Evolutionary conservation across 2,329 filamentous ascomycete genomes (phyloP).

Genomic region (Monilinia polystroma): DNA sequence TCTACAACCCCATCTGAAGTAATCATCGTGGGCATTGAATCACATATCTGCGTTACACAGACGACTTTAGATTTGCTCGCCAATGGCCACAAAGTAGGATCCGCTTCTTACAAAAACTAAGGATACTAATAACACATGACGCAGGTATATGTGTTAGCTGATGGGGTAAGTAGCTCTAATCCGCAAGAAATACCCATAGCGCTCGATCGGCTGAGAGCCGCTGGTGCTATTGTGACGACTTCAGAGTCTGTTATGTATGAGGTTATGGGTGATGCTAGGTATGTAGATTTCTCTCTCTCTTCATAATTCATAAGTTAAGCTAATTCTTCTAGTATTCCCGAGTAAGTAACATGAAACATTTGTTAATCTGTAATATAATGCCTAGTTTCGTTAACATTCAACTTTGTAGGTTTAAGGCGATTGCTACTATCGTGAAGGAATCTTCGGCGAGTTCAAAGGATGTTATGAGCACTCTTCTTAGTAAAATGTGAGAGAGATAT

Average conservation of each 20-base stretch:
- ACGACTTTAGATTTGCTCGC: slow-evolving; percentile 78
- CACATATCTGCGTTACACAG: slow-evolving; percentile 92
- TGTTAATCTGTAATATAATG: background rate
- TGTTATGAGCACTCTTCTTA: slow-evolving; percentile 64
- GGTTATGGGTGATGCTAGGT: slow-evolving; percentile 74
- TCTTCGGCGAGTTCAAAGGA: slow-evolving; percentile 67
- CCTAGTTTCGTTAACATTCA: background rate
- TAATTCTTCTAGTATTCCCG: slow-evolving; percentile 46
- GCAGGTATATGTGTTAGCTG: slow-evolving; percentile 70
- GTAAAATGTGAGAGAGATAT: slow-evolving; percentile 47
- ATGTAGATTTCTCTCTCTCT: background rate
- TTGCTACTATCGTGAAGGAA: slow-evolving; percentile 79
- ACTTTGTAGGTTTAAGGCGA: slow-evolving; percentile 52
- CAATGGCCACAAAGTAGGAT: slow-evolving; percentile 67
- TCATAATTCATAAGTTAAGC: background rate
- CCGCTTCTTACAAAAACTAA: background rate
- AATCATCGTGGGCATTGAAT: slow-evolving; percentile 86
- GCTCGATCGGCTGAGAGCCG: slow-evolving; percentile 69
- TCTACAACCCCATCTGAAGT: slow-evolving; percentile 52
- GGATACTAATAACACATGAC: background rate
- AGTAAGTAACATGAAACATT: slow-evolving; percentile 46
- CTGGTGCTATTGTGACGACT: slow-evolving; percentile 76
- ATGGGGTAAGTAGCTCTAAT: slow-evolving; percentile 88
- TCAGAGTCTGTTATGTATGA: slow-evolving; percentile 92
- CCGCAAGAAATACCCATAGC: slow-evolving; percentile 77